A percentile compares a stretch with the other conserved stretches of the same genome.
Evolutionary conservation across 148 eudicot genomes (phyloP).

Genomic region (Chenopodium formosanum): DNA sequence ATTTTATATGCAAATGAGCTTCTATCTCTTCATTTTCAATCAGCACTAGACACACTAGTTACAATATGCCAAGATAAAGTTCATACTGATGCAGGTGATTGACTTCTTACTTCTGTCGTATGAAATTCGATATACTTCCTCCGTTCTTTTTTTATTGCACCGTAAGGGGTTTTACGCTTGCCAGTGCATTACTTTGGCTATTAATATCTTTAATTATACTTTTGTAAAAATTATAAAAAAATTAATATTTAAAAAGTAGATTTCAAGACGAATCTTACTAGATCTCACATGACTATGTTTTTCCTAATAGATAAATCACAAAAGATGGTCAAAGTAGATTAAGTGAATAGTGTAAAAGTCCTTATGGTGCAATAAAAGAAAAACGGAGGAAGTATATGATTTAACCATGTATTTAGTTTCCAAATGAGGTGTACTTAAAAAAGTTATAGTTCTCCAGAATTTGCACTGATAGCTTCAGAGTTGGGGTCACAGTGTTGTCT

Average conservation of each 20-base stretch:
- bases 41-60: slow-evolving; percentile 80
- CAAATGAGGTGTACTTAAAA: neutral
- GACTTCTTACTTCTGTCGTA: neutral
- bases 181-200: no score
- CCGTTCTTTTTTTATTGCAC: no score
- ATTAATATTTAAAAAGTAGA: no score
- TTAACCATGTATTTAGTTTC: neutral
- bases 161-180: no score
- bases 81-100: slow-evolving; percentile 84
- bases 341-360: no score
- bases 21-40: slow-evolving; percentile 68
- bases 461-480: neutral
- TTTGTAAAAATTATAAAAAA: no score
- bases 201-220: no score
- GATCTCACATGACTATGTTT: no score
- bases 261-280: no score
- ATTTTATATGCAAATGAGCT: slow-evolving; percentile 87
- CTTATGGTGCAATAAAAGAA: no score
- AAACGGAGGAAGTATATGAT: neutral
- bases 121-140: neutral
- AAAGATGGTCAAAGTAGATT: no score
- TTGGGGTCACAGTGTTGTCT: neutral
- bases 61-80: slow-evolving; percentile 69
- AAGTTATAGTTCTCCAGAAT: neutral
- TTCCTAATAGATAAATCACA: no score